phyloP scores from a whole-genome alignment of 768 basidiomycete species.

The Tylopilus vinaceipallidus region DNA sequence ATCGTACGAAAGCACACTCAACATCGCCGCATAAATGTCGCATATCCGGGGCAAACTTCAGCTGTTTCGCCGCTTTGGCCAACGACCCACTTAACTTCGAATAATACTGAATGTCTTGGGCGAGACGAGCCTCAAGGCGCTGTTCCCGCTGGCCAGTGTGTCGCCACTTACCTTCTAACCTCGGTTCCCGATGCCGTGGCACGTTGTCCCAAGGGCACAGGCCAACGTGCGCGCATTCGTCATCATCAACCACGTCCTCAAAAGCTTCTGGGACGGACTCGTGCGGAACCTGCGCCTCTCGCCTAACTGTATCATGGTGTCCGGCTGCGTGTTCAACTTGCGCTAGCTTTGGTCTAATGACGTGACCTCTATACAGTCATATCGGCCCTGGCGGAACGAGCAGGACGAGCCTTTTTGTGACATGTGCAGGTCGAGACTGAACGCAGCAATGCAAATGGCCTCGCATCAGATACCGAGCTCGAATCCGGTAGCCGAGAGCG shows the following conservation, averaged over 20 bases:
- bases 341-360: slow-evolving; percentile 10
- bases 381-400: slow-evolving; percentile 14
- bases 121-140: neutral
- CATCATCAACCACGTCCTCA: slow-evolving; percentile 5
- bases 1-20: neutral
- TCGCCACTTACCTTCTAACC: too few relatives aligned
- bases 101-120: slow-evolving; percentile 18
- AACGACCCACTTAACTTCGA: slow-evolving; percentile 15
- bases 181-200: too few relatives aligned
- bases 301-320: neutral
- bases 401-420: slow-evolving; percentile 16
- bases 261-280: neutral
- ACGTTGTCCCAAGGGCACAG: too few relatives aligned
- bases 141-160: too few relatives aligned
- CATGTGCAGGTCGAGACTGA: slow-evolving; percentile 3
- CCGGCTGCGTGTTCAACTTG: neutral
- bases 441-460: slow-evolving; percentile 2
- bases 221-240: slow-evolving; percentile 7
- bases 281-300: slow-evolving; percentile 1
- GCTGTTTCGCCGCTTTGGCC: neutral
- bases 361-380: neutral
- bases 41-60: too few relatives aligned
- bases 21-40: neutral
- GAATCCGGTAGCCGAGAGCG: slow-evolving; percentile 10
- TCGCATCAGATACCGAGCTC: slow-evolving; percentile 11